These are phyloP conservation scores for Hura crepitans DNA, from an alignment of 441 rosid genomes.

Conservation along the genomic window DNA sequence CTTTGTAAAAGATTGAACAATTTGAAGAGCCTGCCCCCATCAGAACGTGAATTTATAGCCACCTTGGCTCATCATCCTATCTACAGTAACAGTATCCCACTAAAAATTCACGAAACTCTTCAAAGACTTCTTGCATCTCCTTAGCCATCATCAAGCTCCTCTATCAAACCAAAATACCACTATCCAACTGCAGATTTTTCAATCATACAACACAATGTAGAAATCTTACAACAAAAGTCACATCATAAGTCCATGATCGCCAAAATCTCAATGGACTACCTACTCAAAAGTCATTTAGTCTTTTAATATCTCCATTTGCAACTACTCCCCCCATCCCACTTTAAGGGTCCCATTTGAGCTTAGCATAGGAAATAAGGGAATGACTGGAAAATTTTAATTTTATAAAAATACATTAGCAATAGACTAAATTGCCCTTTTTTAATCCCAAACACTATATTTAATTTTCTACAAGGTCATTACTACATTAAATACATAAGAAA, in stretches of 20 bases:
- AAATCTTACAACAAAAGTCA: background rate
- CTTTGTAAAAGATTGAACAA: background rate
- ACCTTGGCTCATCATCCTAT: background rate
- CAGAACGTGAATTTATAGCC: background rate
- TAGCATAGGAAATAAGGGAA: no score
- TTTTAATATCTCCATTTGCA: background rate
- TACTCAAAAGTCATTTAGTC: background rate
- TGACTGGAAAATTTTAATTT: no score
- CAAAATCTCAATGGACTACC: background rate
- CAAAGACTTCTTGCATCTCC: background rate
- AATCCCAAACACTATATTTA: no score
- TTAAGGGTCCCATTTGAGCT: no score
- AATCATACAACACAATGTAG: background rate
- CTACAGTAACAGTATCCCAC: background rate
- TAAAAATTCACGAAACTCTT: background rate
- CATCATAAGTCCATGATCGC: background rate
- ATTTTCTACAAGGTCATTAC: no score
- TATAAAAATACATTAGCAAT: no score
- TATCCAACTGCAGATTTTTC: background rate
- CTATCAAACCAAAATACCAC: background rate
- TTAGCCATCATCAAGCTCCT: background rate
- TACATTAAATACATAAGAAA: no score
- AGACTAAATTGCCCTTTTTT: no score
- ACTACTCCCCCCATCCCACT: no score
- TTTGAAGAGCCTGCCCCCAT: background rate